Evolutionary conservation across 441 rosid genomes (phyloP).

Genomic region (Kokia cookei): DNA sequence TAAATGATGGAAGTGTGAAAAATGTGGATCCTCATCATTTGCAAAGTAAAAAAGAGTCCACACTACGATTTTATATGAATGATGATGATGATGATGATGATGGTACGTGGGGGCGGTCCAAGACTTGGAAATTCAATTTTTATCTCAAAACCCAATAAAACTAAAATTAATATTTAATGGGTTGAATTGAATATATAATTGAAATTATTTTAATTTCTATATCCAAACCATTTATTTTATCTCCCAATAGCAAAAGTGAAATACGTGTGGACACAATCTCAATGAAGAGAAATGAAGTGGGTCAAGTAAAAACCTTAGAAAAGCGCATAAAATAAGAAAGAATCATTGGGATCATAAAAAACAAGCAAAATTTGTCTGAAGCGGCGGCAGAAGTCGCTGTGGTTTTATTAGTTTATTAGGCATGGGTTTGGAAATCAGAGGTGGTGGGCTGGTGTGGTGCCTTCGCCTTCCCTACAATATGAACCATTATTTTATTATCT

Average conservation of each 20-base stretch:
- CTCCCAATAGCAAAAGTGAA: neutral
- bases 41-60: neutral
- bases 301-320: neutral
- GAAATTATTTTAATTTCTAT: too few relatives aligned
- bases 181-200: too few relatives aligned
- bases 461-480: neutral
- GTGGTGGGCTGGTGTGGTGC: neutral
- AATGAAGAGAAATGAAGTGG: neutral
- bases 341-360: neutral
- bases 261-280: neutral
- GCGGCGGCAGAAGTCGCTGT: slow-evolving; percentile 5
- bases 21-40: neutral
- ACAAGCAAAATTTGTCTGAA: neutral
- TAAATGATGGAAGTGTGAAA: neutral
- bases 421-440: neutral
- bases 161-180: too few relatives aligned
- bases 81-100: neutral
- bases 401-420: slow-evolving; percentile 6
- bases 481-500: neutral
- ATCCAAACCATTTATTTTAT: too few relatives aligned
- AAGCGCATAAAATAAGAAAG: neutral
- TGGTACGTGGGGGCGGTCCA: neutral
- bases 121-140: neutral
- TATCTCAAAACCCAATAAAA: neutral
- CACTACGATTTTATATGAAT: neutral